Evolutionary conservation across 73 alveolate species (phyloP).

Genomic region (Urostyla sp.): DNA sequence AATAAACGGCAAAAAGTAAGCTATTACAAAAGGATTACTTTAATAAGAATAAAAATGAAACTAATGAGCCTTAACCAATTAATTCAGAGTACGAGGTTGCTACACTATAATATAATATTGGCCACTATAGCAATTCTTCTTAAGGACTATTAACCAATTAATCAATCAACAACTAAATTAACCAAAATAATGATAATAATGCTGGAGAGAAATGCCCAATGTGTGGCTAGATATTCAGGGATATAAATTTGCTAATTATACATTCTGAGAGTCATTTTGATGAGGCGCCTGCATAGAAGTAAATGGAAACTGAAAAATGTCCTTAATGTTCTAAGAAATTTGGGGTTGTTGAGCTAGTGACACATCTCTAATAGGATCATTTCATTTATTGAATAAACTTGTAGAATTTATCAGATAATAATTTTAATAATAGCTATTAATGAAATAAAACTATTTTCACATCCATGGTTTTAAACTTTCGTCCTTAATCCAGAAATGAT

Average conservation of each 20-base stretch:
- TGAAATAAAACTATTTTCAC: no score
- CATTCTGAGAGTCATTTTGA: constrained; percentile 22
- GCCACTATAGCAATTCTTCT: background rate
- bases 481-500: no score
- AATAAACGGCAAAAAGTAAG: constrained; percentile 40
- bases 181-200: background rate
- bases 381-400: constrained; percentile 13
- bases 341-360: constrained; percentile 11
- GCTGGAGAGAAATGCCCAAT: constrained; percentile 30
- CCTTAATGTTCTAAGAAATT: constrained; percentile 51
- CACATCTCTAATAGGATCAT: constrained; percentile 40
- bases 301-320: constrained; percentile 48
- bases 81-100: constrained; percentile 20
- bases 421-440: no score
- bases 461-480: no score
- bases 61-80: constrained; percentile 9
- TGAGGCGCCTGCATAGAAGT: background rate
- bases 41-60: constrained; percentile 4
- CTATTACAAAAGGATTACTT: constrained; percentile 15
- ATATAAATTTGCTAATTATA: background rate
- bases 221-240: constrained; percentile 21
- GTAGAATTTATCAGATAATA: no score
- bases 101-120: background rate
- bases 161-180: background rate
- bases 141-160: background rate